A percentile compares a stretch with the other conserved stretches of the same genome.
phyloP scores from a whole-genome alignment of 1,284 basidiomycete genomes.

The Caloboletus firmus region DNA sequence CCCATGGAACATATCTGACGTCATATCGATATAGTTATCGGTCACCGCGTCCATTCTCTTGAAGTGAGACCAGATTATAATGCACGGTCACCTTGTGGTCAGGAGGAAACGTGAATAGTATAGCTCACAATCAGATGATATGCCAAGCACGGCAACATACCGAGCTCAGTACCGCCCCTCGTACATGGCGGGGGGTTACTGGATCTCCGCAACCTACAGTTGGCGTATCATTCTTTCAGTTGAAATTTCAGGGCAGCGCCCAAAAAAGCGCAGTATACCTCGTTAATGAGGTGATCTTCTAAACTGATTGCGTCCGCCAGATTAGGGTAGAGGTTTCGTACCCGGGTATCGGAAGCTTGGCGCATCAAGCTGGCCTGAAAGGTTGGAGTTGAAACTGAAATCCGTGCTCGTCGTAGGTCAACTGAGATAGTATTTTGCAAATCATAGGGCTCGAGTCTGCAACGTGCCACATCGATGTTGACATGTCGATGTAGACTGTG shows the following conservation, averaged over 20 bases:
- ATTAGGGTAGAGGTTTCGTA: background rate
- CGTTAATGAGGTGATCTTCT: background rate
- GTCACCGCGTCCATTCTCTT: background rate
- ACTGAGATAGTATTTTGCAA: background rate
- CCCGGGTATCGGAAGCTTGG: background rate
- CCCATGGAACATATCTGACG: background rate
- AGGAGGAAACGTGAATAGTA: background rate
- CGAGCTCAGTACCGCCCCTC: background rate
- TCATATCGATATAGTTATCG: background rate
- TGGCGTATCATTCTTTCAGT: background rate
- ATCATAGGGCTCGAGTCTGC: background rate
- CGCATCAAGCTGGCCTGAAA: background rate
- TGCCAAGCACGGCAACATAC: background rate
- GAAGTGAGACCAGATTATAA: background rate
- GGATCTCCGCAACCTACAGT: background rate
- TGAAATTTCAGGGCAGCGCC: slow-evolving; percentile 2
- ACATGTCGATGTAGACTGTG: background rate
- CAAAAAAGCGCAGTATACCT: background rate
- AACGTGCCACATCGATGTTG: background rate
- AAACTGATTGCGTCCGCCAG: background rate
- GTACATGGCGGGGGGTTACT: background rate
- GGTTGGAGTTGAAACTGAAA: background rate
- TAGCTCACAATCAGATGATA: too few species aligned
- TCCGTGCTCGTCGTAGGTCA: background rate
- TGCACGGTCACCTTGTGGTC: background rate